Evolutionary conservation across 306 rosid genomes (phyloP).

Genomic region (Styphnolobium japonicum): DNA sequence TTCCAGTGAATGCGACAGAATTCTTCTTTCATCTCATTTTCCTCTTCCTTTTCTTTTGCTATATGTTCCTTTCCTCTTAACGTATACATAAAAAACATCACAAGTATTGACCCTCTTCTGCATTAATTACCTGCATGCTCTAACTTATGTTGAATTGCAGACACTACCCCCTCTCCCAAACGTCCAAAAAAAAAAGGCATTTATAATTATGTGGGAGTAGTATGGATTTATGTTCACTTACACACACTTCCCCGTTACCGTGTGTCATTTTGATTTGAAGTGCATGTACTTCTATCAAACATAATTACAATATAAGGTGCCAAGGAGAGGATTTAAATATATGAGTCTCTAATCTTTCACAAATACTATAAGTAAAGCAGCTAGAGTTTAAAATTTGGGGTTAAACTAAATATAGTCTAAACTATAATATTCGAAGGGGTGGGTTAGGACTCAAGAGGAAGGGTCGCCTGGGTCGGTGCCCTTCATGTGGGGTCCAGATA

Average conservation of each 20-base stretch:
- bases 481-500: constrained; percentile 11
- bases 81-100: too few relatives aligned
- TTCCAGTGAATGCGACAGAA: too few relatives aligned
- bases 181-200: too few relatives aligned
- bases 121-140: too few relatives aligned
- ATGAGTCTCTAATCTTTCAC: neutral
- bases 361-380: neutral
- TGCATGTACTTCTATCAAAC: neutral
- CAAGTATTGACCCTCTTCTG: too few relatives aligned
- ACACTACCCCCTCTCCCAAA: too few relatives aligned
- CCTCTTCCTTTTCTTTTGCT: too few relatives aligned
- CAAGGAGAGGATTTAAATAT: neutral
- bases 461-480: constrained; percentile 1
- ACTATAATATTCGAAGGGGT: neutral
- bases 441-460: neutral
- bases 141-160: too few relatives aligned
- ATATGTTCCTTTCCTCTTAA: too few relatives aligned
- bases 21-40: too few relatives aligned
- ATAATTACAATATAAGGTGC: neutral
- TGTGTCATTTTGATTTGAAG: neutral
- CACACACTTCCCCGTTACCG: neutral
- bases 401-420: neutral
- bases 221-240: neutral
- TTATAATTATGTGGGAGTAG: neutral
- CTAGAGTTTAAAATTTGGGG: neutral